phyloP scores from a whole-genome alignment of 2,329 filamentous ascomycete species.

The Lanzia echinophila region DNA sequence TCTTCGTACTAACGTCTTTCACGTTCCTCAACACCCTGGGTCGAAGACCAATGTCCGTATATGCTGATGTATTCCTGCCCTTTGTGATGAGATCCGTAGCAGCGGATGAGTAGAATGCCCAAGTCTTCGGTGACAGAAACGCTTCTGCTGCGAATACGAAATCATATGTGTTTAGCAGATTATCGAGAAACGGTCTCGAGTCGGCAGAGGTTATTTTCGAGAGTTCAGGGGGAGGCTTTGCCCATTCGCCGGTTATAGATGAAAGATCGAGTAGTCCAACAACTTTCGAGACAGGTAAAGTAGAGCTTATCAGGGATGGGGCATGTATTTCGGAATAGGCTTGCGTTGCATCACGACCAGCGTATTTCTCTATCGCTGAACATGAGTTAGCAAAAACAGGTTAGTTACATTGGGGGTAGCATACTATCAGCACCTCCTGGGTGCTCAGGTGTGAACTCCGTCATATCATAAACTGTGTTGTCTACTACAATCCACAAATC shows the following conservation, averaged over 20 bases:
- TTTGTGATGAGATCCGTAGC: constrained; percentile 63
- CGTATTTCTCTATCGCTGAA: constrained; percentile 42
- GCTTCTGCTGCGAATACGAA: constrained; percentile 51
- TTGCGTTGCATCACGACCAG: constrained; percentile 47
- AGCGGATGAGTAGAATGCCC: constrained; percentile 62
- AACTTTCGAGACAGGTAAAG: constrained; percentile 37
- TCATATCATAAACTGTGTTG: constrained; percentile 61
- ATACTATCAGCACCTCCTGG: constrained; percentile 51
- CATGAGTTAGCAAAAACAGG: background rate
- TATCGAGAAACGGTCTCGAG: constrained; percentile 38
- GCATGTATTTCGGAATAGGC: constrained; percentile 47
- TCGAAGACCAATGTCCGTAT: constrained; percentile 50
- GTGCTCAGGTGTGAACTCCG: constrained; percentile 57
- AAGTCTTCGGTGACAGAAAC: constrained; percentile 55
- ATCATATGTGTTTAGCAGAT: constrained; percentile 52
- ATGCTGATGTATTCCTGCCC: constrained; percentile 47
- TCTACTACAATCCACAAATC: constrained; percentile 64
- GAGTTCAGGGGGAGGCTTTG: constrained; percentile 33
- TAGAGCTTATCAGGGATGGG: constrained; percentile 39
- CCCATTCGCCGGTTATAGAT: constrained; percentile 44
- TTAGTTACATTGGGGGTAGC: constrained; percentile 14
- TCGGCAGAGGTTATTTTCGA: constrained; percentile 14
- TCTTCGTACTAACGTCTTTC: constrained; percentile 41
- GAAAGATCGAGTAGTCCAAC: constrained; percentile 43
- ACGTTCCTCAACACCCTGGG: constrained; percentile 54